Evolutionary conservation across 768 basidiomycete species (phyloP), one percentile per base, ranked within the genome.

Genomic region (Pulveroboletus sp.): DNA sequence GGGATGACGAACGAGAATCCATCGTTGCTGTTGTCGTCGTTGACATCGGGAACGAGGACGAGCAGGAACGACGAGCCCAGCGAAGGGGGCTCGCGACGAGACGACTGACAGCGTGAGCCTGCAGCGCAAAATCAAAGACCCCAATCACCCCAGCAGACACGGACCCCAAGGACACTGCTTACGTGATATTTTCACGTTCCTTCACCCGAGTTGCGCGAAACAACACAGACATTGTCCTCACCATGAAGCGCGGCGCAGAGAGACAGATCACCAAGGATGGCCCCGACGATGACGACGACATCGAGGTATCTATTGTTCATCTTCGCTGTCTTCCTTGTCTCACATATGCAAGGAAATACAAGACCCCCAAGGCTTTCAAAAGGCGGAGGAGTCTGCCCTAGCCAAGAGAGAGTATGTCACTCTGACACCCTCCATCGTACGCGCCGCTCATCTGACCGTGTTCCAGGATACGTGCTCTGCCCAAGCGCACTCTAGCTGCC

Each of bases 181-280:
- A 59, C 48, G 13, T 62, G 46, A 62, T 57, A 42, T 37, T 54
- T 60, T 58, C 47, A 39, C 56, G 47, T 54, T 42, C 11, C n/a
- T 42, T 42, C 18, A 28, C 30, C 26, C 27, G n/a, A 18, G 38
- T 46, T 43, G 30, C 42, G 15, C 43, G n/a, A 4, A 40, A 24
- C 15, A 18, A n/a, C 24, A 10, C 15, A 14, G 26, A 8, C 6
- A 17, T 48, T 45, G 38, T 43, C 45, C 38, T 50, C 52, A 63
- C 42, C 58, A 84, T 89, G 84, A 90, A 90, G 69, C 79, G 88
- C 64, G 77, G 75, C 48, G 88, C 88, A 63, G 88, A 89, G 45
- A 78, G 69, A 53, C 84, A 91, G 58, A 61, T 91, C 31, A 73
- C 76, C 10, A 87, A 81, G 58, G 83, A 83, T 51, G 73, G 69